These are phyloP conservation scores for Boehmeria nivea DNA, from an alignment of 306 rosid species.

Conservation along the genomic window DNA sequence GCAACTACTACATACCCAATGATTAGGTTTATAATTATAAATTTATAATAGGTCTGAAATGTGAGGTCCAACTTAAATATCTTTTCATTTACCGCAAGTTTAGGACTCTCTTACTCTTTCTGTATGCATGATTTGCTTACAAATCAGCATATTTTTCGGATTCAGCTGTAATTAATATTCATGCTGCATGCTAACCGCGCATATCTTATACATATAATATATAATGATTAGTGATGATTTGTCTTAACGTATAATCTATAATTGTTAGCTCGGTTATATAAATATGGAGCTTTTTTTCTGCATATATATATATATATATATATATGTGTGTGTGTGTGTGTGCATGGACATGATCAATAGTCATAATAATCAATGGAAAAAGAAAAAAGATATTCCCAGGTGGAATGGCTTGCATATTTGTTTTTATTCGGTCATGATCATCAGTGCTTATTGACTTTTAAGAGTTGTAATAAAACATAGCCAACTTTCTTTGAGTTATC, in stretches of 20 bases:
- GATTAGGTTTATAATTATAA: conserved; percentile 26
- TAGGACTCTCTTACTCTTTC: conserved; percentile 11
- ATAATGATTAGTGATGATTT: conserved; percentile 20
- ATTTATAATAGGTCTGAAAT: conserved; percentile 7
- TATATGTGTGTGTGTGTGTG: too few species aligned
- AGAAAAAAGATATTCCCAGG: conserved; percentile 20
- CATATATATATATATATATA: neutral
- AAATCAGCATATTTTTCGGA: conserved; percentile 3
- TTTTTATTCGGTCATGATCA: conserved; percentile 21
- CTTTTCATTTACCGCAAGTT: conserved; percentile 19
- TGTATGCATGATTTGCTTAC: conserved; percentile 6
- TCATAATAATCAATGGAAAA: conserved; percentile 31
- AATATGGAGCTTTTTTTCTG: neutral
- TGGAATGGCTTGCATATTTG: conserved; percentile 23
- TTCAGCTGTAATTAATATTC: too few species aligned
- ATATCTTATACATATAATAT: neutral
- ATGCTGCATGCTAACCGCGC: neutral
- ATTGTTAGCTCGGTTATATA: neutral
- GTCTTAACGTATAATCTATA: neutral
- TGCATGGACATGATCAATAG: conserved; percentile 25
- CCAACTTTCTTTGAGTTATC: conserved; percentile 39
- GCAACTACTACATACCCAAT: conserved; percentile 29
- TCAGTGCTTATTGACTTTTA: conserved; percentile 55
- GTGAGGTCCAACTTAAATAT: conserved; percentile 9
- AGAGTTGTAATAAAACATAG: conserved; percentile 29